A percentile compares a stretch with the other conserved stretches of the same genome.
These are phyloP conservation scores for Suhomyces atakaporum DNA, from an alignment of 1,139 yeast genomes.

Conservation along the genomic window DNA sequence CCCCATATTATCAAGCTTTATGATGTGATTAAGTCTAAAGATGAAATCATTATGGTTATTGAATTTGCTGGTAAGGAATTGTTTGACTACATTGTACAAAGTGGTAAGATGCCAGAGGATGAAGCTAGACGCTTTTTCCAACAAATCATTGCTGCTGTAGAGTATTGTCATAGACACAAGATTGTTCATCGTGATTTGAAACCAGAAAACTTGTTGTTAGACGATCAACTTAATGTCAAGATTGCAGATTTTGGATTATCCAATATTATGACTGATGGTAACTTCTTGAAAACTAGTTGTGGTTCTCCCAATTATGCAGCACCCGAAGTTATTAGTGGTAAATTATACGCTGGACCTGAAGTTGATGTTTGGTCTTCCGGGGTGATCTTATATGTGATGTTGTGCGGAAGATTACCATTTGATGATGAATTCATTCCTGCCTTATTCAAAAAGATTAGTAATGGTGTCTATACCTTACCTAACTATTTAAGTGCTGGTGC, in stretches of 20 bases:
- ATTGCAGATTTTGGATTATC: conserved; percentile 97
- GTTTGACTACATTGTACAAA: conserved; percentile 92
- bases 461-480: conserved; percentile 94
- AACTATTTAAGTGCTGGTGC: conserved; percentile 88
- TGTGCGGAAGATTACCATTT: conserved; percentile 95
- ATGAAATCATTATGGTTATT: conserved; percentile 96
- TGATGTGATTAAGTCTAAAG: conserved; percentile 94
- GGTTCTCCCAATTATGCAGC: conserved; percentile 99
- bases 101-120: conserved; percentile 91
- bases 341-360: conserved; percentile 96
- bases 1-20: conserved; percentile 96
- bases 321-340: conserved; percentile 96
- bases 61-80: conserved; percentile 96
- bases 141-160: conserved; percentile 96
- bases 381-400: conserved; percentile 92
- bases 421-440: conserved; percentile 98
- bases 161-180: conserved; percentile 96
- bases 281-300: conserved; percentile 91
- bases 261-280: conserved; percentile 97
- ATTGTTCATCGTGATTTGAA: conserved; percentile 96
- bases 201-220: conserved; percentile 89
- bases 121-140: conserved; percentile 96
- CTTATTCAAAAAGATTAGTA: conserved; percentile 88
- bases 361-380: conserved; percentile 99
- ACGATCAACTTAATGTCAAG: conserved; percentile 88